These are phyloP conservation scores for Artemisia argyi DNA, from an alignment of 129 eudicot genomes.

Conservation along the genomic window DNA sequence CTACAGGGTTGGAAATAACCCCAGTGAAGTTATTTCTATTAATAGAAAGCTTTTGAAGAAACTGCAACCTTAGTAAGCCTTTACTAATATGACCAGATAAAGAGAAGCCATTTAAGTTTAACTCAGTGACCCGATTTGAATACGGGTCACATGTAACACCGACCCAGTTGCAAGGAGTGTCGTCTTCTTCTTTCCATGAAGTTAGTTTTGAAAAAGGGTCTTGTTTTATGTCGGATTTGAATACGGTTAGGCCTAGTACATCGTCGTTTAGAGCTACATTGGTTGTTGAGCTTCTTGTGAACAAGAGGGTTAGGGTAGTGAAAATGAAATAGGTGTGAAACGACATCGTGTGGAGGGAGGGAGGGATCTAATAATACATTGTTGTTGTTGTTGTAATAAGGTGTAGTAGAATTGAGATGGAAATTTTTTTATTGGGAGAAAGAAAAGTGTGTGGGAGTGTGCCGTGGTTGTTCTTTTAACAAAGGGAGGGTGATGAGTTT, in stretches of 20 bases:
- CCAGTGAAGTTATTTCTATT: slow-evolving; percentile 82
- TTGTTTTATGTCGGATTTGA: slow-evolving; percentile 55
- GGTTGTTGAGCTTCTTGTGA: slow-evolving; percentile 20
- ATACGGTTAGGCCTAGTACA: slow-evolving; percentile 79
- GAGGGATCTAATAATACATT: no score
- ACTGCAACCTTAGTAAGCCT: slow-evolving; percentile 64
- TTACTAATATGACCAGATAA: slow-evolving; percentile 79
- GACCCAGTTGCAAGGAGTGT: slow-evolving; percentile 69
- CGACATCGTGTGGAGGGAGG: slow-evolving; percentile 14
- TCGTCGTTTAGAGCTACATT: slow-evolving; percentile 82
- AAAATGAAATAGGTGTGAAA: slow-evolving; percentile 22
- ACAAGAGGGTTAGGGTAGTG: background rate
- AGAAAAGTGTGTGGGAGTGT: background rate
- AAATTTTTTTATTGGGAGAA: no score
- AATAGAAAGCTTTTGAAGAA: slow-evolving; percentile 55
- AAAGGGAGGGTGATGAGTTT: slow-evolving; percentile 12
- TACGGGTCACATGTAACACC: slow-evolving; percentile 76
- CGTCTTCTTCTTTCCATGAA: slow-evolving; percentile 90
- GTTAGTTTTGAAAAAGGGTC: slow-evolving; percentile 68
- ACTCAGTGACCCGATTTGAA: slow-evolving; percentile 68
- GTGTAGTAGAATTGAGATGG: background rate
- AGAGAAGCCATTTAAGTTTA: slow-evolving; percentile 53
- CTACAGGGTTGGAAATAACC: slow-evolving; percentile 40
- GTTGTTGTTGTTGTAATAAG: background rate
- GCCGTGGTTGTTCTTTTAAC: slow-evolving; percentile 21